Evolutionary conservation across 768 basidiomycete genomes (phyloP), one percentile per base, ranked within the genome.

Genomic region (Trametes maxima): DNA sequence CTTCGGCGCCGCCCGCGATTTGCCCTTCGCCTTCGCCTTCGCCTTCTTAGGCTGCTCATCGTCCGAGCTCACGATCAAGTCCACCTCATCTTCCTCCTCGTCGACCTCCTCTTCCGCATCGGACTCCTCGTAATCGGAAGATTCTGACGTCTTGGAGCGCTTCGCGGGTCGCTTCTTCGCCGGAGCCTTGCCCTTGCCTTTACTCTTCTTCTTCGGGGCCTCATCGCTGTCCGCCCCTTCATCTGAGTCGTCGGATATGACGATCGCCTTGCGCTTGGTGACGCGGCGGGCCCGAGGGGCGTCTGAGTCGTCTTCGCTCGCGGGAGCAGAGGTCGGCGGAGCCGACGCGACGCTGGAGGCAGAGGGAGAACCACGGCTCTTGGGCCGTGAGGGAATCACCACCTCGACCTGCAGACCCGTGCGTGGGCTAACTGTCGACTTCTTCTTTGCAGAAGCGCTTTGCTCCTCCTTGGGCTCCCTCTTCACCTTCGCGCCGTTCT

Each of bases 201-300:
- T 61, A n/a, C n/a, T n/a, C n/a, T n/a, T n/a, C 53, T 60, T 60
- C 56, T 63, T 64, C 16, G 63, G 60, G 1, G 36, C 24, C 16
- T 44, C 44, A 19, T 67, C 57, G 4, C 57, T 60, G 21, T 59
- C 62, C 6, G 56, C 46, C 22, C 46, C 72, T 13, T 73, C 80
- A 2, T 79, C 80, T 6, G 81, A 83, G 39, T 85, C 84, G 43
- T 88, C 86, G 0, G 83, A 83, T 22, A 87, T 73, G 24, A 85
- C 62, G 39, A 84, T 74, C 5, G 78, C 66, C 39, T 50, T 68
- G 59, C 73, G 77, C 65, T 76, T 79, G 10, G 74, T 61, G 10
- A 77, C 60, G n/a, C 50, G 28, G 22, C 66, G 62, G 45, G 53
- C 56, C 8, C 39, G 39, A 6, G 60, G 77, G 72, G 53, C 68